Evolutionary conservation across 345 rosid genomes (phyloP).

Genomic region (Brassica napus): DNA sequence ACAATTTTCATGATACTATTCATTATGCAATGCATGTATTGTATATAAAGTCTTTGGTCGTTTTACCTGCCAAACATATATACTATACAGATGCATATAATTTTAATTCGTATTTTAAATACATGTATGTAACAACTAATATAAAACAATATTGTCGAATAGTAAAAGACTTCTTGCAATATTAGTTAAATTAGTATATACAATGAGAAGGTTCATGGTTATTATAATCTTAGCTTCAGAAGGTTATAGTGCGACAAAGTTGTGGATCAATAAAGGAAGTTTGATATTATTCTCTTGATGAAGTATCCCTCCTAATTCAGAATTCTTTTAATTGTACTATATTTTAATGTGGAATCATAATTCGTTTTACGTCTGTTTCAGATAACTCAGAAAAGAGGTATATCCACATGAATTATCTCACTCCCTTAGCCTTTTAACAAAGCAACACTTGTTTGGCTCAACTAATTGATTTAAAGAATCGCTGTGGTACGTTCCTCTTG

Average conservation of each 20-base stretch:
- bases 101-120: not conserved
- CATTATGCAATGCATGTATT: conserved; percentile 8
- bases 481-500: not conserved
- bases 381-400: conserved; percentile 23
- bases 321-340: conserved; percentile 15
- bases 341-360: conserved; percentile 30
- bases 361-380: conserved; percentile 32
- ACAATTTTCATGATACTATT: conserved; percentile 32
- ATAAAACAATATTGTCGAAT: not conserved
- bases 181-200: not conserved
- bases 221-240: conserved; percentile 11
- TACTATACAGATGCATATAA: not conserved
- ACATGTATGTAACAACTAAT: not conserved
- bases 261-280: conserved; percentile 16
- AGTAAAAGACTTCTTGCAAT: not conserved
- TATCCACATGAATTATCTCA: conserved; percentile 26
- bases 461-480: conserved; percentile 20
- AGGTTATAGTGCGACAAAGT: not conserved
- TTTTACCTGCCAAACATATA: conserved; percentile 3
- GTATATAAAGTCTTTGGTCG: not conserved
- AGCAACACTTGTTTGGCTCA: conserved; percentile 25
- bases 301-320: conserved; percentile 15
- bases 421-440: conserved; percentile 21
- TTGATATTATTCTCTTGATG: conserved; percentile 7
- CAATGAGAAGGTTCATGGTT: conserved; percentile 6